A percentile compares a stretch with the other conserved stretches of the same genome.
phyloP scores from a whole-genome alignment of 23 red algal genomes.

The Gracilaria domingensis region DNA sequence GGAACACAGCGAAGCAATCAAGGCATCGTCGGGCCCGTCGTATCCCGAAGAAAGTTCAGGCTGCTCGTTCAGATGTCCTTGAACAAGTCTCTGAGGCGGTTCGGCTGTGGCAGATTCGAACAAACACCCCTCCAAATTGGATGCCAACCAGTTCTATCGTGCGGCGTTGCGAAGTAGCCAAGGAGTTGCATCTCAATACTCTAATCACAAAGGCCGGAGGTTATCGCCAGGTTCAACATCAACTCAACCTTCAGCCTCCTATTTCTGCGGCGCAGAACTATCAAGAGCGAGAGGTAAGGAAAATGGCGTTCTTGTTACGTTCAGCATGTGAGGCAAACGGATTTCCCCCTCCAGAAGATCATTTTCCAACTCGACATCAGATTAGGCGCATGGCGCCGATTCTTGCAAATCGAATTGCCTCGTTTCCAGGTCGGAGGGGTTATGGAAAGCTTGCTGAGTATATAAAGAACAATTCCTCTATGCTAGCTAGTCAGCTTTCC shows the following conservation, averaged over 20 bases:
- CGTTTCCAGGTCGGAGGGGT: conserved; percentile 35
- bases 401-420: conserved; percentile 35
- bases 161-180: conserved; percentile 37
- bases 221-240: conserved; percentile 9
- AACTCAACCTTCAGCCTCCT: conserved; percentile 2
- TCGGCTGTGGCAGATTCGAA: background rate
- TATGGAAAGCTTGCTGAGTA: conserved; percentile 13
- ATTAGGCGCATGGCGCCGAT: conserved; percentile 14
- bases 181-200: background rate
- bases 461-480: background rate
- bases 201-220: conserved; percentile 27
- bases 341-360: background rate
- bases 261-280: background rate
- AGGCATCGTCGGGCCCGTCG: background rate
- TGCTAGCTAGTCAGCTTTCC: background rate
- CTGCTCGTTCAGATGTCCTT: background rate
- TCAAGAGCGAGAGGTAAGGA: background rate
- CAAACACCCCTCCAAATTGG: conserved; percentile 17
- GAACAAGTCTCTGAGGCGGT: background rate
- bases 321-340: background rate
- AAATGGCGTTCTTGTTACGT: conserved; percentile 18
- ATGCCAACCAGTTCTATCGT: conserved; percentile 1
- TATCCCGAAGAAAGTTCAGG: background rate
- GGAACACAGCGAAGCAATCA: background rate
- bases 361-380: conserved; percentile 10